Base-by-base conservation (phyloP, 2,329 filamentous ascomycete species). In the Sodiomyces alkalinus region DNA sequence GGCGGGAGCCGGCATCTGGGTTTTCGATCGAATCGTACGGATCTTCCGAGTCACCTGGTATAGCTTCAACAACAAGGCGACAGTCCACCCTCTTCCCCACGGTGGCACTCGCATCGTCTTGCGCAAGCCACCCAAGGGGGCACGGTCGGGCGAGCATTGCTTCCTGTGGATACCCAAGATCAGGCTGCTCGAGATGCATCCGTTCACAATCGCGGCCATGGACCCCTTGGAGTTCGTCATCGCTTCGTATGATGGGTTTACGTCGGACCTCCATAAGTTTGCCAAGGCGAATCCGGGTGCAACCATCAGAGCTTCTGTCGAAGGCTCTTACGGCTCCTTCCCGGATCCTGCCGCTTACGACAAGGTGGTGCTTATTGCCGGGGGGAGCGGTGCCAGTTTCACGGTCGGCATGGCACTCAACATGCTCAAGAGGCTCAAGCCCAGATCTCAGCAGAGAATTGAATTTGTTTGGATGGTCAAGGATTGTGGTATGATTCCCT, bases 121-220 rank as follows among this genome's bases (percentile, higher is more conserved):
- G 18, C 48, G 55, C 27, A 65, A 67, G 43, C 55, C 60, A 3
- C 60, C 62, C 1, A 34, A 55, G 1, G 46, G 50, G 3, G 60
- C 62, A 1, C 45, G 50, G 2, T 58, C 71, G 0, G 72, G 70
- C 2, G 65, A 67, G 35, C 73, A 79, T 41, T 69, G 67, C 39
- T 76, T 74, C 40, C 46, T 78, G 17, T 77, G 69, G 68, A 60
- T 77, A 6, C 74, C 73, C 0, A 51, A 51, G 4, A 58, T 77
- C 26, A 62, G 71, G 7, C 38, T 52, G 2, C 50, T 64, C 12
- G 66, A 77, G 46, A 70, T 64, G 2, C 74, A 79, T 35, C 72
- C 72, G 0, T 77, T 77, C 38, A 76, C 71, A 3, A 66, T 76
- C 27, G 63, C 64, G 14, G 48, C 56, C 14, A 57, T 54, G 11